Evolutionary conservation across 768 basidiomycete species (phyloP).

Genomic region (Russula brevipes): DNA sequence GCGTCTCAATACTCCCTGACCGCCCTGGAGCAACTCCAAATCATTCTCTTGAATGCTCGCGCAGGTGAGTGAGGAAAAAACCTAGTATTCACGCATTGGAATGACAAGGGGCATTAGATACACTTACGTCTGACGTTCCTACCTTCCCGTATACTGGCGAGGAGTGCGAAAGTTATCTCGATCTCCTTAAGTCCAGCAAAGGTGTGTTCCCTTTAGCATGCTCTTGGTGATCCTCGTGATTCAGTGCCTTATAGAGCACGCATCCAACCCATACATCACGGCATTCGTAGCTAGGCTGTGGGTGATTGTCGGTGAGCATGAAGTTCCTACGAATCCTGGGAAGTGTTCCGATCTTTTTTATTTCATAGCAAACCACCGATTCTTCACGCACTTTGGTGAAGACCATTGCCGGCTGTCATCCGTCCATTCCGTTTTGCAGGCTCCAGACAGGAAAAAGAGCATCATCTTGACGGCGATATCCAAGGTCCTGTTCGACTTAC

Average conservation of each 20-base stretch:
- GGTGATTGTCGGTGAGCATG: slow-evolving; percentile 6
- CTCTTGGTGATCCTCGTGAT: too few relatives aligned
- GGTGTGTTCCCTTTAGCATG: neutral
- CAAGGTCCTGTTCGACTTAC: slow-evolving; percentile 9
- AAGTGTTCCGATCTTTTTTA: neutral
- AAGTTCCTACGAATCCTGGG: neutral
- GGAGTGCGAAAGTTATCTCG: neutral
- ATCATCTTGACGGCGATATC: neutral
- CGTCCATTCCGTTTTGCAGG: neutral
- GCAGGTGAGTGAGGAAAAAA: neutral
- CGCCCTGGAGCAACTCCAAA: too few relatives aligned
- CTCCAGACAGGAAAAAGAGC: neutral
- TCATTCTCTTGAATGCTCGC: too few relatives aligned
- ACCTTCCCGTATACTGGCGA: slow-evolving; percentile 17
- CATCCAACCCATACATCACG: neutral
- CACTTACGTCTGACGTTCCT: slow-evolving; percentile 2
- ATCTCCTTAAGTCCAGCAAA: slow-evolving; percentile 2
- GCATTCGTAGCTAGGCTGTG: slow-evolving; percentile 5
- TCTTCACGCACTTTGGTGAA: slow-evolving; percentile 8
- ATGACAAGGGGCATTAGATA: slow-evolving; percentile 2
- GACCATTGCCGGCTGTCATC: slow-evolving; percentile 5
- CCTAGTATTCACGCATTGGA: neutral
- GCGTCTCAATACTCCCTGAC: too few relatives aligned
- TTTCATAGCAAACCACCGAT: slow-evolving; percentile 15
- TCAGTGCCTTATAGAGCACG: neutral